Conservation (phyloP, 164 flowering plant genomes). For the Nymphaea thermarum region DNA sequence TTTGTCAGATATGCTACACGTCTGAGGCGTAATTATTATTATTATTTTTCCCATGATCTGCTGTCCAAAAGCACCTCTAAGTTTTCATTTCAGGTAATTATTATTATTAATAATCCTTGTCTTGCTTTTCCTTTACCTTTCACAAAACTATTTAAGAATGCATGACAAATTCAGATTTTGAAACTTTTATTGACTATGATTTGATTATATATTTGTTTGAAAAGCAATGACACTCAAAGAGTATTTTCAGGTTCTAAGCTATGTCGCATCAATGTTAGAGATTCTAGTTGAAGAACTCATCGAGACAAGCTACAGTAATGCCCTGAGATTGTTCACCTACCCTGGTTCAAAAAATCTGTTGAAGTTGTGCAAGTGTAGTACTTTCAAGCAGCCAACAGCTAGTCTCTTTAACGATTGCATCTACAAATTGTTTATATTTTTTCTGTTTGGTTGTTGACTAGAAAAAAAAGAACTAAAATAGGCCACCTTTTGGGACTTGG, state of each 20-base stretch:
- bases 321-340: constrained; percentile 54
- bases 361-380: too few species aligned
- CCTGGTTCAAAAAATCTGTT: constrained; percentile 42
- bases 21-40: constrained; percentile 66
- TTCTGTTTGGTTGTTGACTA: too few species aligned
- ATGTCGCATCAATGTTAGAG: constrained; percentile 68
- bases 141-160: too few species aligned
- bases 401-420: too few species aligned
- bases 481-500: too few species aligned
- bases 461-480: too few species aligned
- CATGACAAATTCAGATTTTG: too few species aligned
- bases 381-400: too few species aligned
- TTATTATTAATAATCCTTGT: background rate
- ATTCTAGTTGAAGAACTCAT: constrained; percentile 67
- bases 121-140: background rate
- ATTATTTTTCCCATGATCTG: constrained; percentile 52
- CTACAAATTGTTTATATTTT: too few species aligned
- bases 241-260: constrained; percentile 54
- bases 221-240: too few species aligned
- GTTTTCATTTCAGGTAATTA: constrained; percentile 24
- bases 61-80: constrained; percentile 31
- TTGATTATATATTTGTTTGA: too few species aligned
- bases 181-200: too few species aligned
- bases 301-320: constrained; percentile 56
- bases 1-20: constrained; percentile 36